phyloP scores from a whole-genome alignment of 2,329 filamentous ascomycete species.

The Paraphaeosphaeria minitans region DNA sequence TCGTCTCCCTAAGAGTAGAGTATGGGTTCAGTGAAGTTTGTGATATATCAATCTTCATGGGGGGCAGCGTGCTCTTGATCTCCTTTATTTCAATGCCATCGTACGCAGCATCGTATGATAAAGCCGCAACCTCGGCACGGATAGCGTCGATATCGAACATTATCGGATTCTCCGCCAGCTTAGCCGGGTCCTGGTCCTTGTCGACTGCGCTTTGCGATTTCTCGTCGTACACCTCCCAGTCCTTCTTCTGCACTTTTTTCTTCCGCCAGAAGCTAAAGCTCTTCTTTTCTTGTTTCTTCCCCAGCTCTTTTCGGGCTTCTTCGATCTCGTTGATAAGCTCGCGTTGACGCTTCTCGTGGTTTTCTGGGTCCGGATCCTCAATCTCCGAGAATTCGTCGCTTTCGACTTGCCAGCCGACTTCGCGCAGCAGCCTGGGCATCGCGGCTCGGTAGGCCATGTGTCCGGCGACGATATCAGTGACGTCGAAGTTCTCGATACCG shows the following conservation, averaged over 20 bases:
- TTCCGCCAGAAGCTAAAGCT: slow-evolving; percentile 76
- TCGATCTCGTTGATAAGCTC: slow-evolving; percentile 97
- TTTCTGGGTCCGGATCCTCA: slow-evolving; percentile 94
- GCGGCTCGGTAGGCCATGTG: slow-evolving; percentile 96
- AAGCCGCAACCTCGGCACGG: slow-evolving; percentile 67
- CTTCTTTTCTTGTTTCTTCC: slow-evolving; percentile 75
- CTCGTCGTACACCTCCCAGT: slow-evolving; percentile 94
- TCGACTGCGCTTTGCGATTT: slow-evolving; percentile 51
- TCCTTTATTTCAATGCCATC: slow-evolving; percentile 71
- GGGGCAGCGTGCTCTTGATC: slow-evolving; percentile 84
- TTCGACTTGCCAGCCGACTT: slow-evolving; percentile 89
- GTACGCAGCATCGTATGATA: slow-evolving; percentile 59
- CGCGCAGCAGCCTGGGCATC: slow-evolving; percentile 85
- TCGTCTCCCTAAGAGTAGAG: slow-evolving; percentile 45
- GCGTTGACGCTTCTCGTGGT: slow-evolving; percentile 82
- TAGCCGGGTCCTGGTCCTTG: slow-evolving; percentile 54
- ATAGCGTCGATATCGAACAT: slow-evolving; percentile 97
- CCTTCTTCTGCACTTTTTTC: slow-evolving; percentile 81
- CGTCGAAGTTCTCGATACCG: slow-evolving; percentile 86
- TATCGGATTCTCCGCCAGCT: slow-evolving; percentile 64
- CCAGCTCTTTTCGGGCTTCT: slow-evolving; percentile 84
- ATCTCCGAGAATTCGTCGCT: slow-evolving; percentile 96
- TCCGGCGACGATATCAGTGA: slow-evolving; percentile 82
- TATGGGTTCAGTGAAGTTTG: slow-evolving; percentile 24
- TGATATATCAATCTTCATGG: slow-evolving; percentile 73